A percentile compares a stretch with the other conserved stretches of the same genome.
Conservation (phyloP, 192 early-diverging fungal species). For the Mortierella hygrophila region DNA sequence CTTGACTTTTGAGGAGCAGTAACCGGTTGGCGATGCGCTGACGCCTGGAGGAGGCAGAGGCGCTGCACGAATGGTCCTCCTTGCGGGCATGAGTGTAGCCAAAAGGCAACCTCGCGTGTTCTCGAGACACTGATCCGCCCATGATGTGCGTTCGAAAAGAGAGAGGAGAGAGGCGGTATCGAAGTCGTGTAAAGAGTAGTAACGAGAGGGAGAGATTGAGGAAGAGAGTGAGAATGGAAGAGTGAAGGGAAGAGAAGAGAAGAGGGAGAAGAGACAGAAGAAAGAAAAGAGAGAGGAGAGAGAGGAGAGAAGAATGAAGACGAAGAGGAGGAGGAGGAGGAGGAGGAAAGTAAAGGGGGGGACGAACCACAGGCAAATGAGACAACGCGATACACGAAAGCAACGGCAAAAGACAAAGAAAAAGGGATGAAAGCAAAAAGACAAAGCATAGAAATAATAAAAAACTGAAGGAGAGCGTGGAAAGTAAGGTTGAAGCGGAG, state of each 20-base stretch:
- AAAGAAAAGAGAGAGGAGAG: background rate
- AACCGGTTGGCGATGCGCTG: slow-evolving; percentile 36
- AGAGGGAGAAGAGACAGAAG: background rate
- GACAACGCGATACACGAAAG: too few relatives aligned
- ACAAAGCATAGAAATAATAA: too few relatives aligned
- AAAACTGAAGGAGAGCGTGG: too few relatives aligned
- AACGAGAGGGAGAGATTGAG: background rate
- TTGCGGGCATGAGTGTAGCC: slow-evolving; percentile 45
- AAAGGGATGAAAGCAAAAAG: background rate
- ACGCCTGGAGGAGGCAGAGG: slow-evolving; percentile 15
- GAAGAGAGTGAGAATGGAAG: background rate
- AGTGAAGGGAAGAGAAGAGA: background rate
- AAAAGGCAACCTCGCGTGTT: slow-evolving; percentile 48
- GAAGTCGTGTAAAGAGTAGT: background rate
- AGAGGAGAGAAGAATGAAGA: background rate
- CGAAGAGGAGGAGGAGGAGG: background rate
- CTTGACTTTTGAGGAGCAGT: slow-evolving; percentile 30
- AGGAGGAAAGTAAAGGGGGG: too few relatives aligned
- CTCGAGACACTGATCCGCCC: slow-evolving; percentile 41
- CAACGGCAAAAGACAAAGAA: background rate
- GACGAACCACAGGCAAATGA: too few relatives aligned
- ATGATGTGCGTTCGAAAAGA: slow-evolving; percentile 17
- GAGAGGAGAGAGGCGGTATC: too few relatives aligned
- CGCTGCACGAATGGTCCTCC: slow-evolving; percentile 22
- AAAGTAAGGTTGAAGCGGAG: background rate